Conservation (phyloP, 2,329 filamentous ascomycete genomes). For the Colletotrichum filicis region DNA sequence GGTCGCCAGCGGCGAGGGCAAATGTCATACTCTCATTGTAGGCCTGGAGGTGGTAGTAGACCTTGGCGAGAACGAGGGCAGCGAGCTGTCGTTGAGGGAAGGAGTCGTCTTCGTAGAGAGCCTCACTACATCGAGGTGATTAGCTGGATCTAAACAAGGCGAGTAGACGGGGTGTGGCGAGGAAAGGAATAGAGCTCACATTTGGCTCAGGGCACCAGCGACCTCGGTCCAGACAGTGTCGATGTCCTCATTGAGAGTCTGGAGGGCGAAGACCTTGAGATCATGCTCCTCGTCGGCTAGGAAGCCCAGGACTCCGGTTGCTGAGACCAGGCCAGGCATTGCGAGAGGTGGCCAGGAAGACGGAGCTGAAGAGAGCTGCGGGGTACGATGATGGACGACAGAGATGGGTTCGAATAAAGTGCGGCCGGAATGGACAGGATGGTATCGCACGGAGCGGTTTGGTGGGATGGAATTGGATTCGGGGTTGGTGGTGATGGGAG, state of each 20-base stretch:
- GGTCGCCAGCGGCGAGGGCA: slow-evolving; percentile 91
- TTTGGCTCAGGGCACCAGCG: slow-evolving; percentile 89
- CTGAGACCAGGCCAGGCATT: slow-evolving; percentile 95
- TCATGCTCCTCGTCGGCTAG: slow-evolving; percentile 94
- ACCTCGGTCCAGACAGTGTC: slow-evolving; percentile 98
- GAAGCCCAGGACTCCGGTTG: slow-evolving; percentile 94
- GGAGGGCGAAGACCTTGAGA: slow-evolving; percentile 93
- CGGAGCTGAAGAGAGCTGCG: slow-evolving; percentile 26
- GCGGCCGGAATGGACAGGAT: not conserved
- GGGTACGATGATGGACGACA: slow-evolving; percentile 1
- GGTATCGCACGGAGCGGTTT: not conserved
- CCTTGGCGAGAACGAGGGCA: slow-evolving; percentile 93
- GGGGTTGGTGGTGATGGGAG: slow-evolving; percentile 21
- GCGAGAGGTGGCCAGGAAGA: slow-evolving; percentile 41
- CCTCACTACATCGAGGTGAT: slow-evolving; percentile 72
- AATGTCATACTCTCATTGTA: slow-evolving; percentile 99
- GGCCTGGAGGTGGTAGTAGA: slow-evolving; percentile 98
- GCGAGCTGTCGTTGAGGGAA: slow-evolving; percentile 96
- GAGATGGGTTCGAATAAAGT: not conserved
- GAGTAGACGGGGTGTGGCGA: not conserved
- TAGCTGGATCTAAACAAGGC: slow-evolving; percentile 28
- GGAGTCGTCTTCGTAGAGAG: slow-evolving; percentile 93
- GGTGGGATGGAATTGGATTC: not conserved
- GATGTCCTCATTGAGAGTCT: slow-evolving; percentile 95
- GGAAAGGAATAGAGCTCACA: slow-evolving; percentile 65